Evolutionary conservation across 106 monocot genomes (phyloP).

Genomic region (Dioscorea alata): DNA sequence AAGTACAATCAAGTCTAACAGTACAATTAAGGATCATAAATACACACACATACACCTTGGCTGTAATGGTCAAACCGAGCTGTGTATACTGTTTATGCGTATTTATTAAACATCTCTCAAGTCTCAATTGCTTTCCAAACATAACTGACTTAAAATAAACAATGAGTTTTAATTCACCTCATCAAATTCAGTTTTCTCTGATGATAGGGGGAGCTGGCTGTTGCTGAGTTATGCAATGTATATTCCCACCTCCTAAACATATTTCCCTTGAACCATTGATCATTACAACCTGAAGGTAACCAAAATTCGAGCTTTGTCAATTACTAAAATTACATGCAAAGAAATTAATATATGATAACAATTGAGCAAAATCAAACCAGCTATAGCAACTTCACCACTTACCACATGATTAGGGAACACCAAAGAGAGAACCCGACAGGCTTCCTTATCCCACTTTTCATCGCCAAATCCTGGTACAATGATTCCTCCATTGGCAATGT

Average conservation of each 20-base stretch:
- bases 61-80: too few species aligned
- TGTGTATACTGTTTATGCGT: too few species aligned
- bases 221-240: slow-evolving; percentile 73
- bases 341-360: too few species aligned
- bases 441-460: slow-evolving; percentile 67
- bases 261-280: slow-evolving; percentile 53
- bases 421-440: slow-evolving; percentile 50
- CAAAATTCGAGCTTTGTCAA: background rate
- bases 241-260: slow-evolving; percentile 52
- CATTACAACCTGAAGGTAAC: slow-evolving; percentile 47
- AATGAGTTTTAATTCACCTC: too few species aligned
- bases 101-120: too few species aligned
- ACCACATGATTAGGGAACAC: slow-evolving; percentile 80
- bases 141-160: too few species aligned
- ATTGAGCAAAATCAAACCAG: too few species aligned
- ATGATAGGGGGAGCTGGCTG: slow-evolving; percentile 27
- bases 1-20: too few species aligned
- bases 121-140: too few species aligned
- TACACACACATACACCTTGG: too few species aligned
- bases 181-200: too few species aligned
- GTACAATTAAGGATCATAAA: too few species aligned
- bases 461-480: slow-evolving; percentile 85
- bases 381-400: background rate
- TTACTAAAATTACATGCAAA: background rate
- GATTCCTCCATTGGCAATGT: slow-evolving; percentile 94